Conservation (phyloP, 2,329 filamentous ascomycete genomes). For the Fusarium napiforme region DNA sequence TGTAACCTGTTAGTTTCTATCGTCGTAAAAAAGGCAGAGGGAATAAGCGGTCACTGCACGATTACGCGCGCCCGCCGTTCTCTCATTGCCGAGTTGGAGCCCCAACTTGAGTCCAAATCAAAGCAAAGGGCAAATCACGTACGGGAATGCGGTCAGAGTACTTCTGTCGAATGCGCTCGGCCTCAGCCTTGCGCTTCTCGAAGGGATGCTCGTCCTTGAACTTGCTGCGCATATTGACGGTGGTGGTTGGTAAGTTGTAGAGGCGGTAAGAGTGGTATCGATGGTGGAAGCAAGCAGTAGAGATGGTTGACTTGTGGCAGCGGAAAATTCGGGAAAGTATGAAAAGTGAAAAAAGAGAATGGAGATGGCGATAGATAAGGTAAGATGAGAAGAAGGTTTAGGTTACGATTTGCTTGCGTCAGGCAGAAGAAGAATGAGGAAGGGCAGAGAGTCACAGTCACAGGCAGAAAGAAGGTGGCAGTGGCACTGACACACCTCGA, state of each 20-base stretch:
- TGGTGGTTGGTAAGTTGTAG: conserved; percentile 36
- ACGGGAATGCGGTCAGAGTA: conserved; percentile 98
- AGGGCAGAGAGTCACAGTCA: conserved; percentile 29
- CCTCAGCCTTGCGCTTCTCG: conserved; percentile 99
- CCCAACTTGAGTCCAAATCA: neutral
- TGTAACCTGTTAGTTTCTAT: conserved; percentile 82
- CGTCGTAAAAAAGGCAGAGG: neutral
- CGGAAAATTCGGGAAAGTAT: neutral
- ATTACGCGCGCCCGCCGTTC: conserved; percentile 4
- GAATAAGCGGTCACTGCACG: conserved; percentile 36
- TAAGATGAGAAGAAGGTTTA: conserved; percentile 37
- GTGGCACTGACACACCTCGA: conserved; percentile 36
- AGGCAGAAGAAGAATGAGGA: conserved; percentile 45
- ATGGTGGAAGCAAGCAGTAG: conserved; percentile 17
- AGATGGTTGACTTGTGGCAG: conserved; percentile 11
- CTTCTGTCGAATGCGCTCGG: conserved; percentile 98
- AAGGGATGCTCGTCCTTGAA: conserved; percentile 99
- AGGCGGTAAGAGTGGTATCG: conserved; percentile 32
- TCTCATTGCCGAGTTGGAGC: neutral
- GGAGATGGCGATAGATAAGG: conserved; percentile 33
- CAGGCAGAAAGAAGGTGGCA: conserved; percentile 33
- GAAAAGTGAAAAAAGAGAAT: conserved; percentile 21
- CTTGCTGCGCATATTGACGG: conserved; percentile 90
- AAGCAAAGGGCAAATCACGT: conserved; percentile 57
- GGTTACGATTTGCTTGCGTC: conserved; percentile 46